phyloP scores from a whole-genome alignment of 23 red algal genomes.

The Gracilaria vermiculophylla region DNA sequence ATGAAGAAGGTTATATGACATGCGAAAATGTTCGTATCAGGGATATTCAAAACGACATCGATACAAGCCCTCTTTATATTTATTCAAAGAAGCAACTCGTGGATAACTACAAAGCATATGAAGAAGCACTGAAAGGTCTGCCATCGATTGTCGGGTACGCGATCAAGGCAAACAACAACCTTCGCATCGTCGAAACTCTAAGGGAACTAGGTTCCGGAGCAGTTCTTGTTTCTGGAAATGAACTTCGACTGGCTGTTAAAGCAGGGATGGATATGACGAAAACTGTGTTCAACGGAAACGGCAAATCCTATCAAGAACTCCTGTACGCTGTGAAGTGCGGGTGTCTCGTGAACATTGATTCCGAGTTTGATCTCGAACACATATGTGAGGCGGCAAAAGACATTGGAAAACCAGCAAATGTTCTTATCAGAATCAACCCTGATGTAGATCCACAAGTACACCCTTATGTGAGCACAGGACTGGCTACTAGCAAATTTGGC shows the following conservation, averaged over 20 bases:
- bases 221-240: constrained; percentile 88
- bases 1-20: constrained; percentile 78
- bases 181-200: constrained; percentile 69
- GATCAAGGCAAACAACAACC: constrained; percentile 96
- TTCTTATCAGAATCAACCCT: constrained; percentile 95
- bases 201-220: constrained; percentile 70
- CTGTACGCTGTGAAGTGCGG: constrained; percentile 63
- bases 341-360: constrained; percentile 94
- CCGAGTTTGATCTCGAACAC: constrained; percentile 94
- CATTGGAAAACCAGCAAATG: constrained; percentile 51
- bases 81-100: constrained; percentile 84
- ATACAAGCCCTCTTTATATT: constrained; percentile 76
- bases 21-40: constrained; percentile 76
- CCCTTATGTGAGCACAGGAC: constrained; percentile 88
- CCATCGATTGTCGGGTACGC: constrained; percentile 95
- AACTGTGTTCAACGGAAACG: constrained; percentile 96
- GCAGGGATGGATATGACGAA: constrained; percentile 92
- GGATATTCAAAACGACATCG: constrained; percentile 73
- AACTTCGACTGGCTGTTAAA: constrained; percentile 79
- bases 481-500: constrained; percentile 96
- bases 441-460: constrained; percentile 95
- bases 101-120: constrained; percentile 77
- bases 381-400: constrained; percentile 63
- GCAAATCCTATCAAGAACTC: constrained; percentile 84
- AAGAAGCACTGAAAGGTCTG: constrained; percentile 74